phyloP scores from a whole-genome alignment of 108 stramenopile species.

The Nitzschia sp. region DNA sequence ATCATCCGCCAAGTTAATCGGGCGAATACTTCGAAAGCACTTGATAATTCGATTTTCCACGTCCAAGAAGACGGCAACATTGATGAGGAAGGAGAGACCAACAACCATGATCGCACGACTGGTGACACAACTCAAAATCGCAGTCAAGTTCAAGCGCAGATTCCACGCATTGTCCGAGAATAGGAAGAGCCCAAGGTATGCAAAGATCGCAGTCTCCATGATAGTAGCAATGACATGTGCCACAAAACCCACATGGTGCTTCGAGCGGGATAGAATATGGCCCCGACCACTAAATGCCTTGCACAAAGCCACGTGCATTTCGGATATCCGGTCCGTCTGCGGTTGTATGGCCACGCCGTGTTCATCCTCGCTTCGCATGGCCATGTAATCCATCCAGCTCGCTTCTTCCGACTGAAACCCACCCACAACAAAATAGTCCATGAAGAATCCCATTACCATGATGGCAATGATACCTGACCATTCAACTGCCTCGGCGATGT shows the following conservation, averaged over 20 bases:
- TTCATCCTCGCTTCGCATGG: constrained; percentile 20
- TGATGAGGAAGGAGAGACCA: constrained; percentile 55
- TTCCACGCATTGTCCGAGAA: constrained; percentile 80
- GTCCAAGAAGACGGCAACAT: constrained; percentile 52
- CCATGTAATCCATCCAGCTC: constrained; percentile 40
- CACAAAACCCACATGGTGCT: constrained; percentile 83
- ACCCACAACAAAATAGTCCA: constrained; percentile 70
- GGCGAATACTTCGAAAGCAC: constrained; percentile 13
- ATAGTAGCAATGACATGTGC: constrained; percentile 70
- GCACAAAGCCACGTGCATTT: constrained; percentile 8
- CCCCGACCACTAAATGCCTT: constrained; percentile 46
- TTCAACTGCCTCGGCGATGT: constrained; percentile 66
- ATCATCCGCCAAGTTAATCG: constrained; percentile 33
- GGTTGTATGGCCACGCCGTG: constrained; percentile 11
- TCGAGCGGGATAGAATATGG: constrained; percentile 57
- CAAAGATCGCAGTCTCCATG: constrained; percentile 87
- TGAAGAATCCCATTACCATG: constrained; percentile 74
- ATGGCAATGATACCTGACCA: constrained; percentile 65
- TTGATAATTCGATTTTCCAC: constrained; percentile 34
- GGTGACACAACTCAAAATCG: constrained; percentile 61
- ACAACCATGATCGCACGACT: constrained; percentile 77
- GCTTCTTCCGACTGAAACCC: constrained; percentile 39
- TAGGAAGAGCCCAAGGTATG: constrained; percentile 85
- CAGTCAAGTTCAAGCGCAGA: constrained; percentile 55
- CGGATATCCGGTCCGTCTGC: constrained; percentile 7